Evolutionary conservation across 192 early-diverging fungal genomes (phyloP).

Genomic region (Gonapodya prolifera): DNA sequence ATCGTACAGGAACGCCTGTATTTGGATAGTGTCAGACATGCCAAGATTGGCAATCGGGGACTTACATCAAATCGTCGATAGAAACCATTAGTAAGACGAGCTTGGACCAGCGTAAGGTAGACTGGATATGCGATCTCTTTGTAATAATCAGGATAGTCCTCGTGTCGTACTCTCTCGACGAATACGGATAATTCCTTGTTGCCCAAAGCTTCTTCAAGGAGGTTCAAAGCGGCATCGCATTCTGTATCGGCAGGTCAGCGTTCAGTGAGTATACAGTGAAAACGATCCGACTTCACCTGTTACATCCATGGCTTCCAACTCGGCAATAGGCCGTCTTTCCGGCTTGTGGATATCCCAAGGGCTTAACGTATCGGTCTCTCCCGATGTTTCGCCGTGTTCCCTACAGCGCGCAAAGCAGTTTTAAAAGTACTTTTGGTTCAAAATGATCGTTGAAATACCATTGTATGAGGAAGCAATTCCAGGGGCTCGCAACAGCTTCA

Average conservation of each 20-base stretch:
- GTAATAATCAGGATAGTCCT: slow-evolving; percentile 48
- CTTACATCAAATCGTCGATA: slow-evolving; percentile 45
- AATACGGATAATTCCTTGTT: slow-evolving; percentile 38
- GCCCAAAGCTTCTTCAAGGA: slow-evolving; percentile 25
- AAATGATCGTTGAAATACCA: neutral
- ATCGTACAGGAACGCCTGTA: slow-evolving; percentile 53
- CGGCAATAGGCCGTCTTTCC: slow-evolving; percentile 1
- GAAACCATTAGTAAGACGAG: slow-evolving; percentile 39
- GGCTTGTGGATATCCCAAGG: slow-evolving; percentile 21
- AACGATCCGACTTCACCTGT: slow-evolving; percentile 19
- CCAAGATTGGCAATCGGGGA: neutral
- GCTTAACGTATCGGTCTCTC: slow-evolving; percentile 1
- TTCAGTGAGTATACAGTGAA: neutral
- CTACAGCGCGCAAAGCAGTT: neutral
- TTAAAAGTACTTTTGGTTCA: neutral
- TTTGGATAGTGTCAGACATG: neutral
- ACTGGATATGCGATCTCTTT: slow-evolving; percentile 55
- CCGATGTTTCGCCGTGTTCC: neutral
- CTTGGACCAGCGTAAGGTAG: slow-evolving; percentile 44
- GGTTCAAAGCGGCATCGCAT: slow-evolving; percentile 22
- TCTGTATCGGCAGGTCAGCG: slow-evolving; percentile 14
- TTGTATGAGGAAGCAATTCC: neutral
- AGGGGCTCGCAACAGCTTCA: neutral
- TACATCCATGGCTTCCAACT: slow-evolving; percentile 15
- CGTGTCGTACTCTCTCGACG: slow-evolving; percentile 45